phyloP scores from a whole-genome alignment of 2,329 filamentous ascomycete species.

The Penicillium sclerotigenum region DNA sequence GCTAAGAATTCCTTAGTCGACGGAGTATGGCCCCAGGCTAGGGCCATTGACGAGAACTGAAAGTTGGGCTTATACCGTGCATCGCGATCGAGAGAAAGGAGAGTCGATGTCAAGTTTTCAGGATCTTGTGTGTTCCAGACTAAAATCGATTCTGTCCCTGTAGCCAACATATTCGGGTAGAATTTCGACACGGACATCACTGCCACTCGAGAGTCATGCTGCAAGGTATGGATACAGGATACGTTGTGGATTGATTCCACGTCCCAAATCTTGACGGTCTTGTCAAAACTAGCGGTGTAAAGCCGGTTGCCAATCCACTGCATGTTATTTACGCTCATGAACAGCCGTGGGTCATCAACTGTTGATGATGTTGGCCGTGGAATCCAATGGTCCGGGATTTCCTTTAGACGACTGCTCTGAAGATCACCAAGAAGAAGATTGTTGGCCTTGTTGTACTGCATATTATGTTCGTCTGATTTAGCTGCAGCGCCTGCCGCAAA shows the following conservation, averaged over 20 bases:
- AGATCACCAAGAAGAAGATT: conserved; percentile 56
- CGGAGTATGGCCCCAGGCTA: conserved; percentile 48
- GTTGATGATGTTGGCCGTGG: conserved; percentile 42
- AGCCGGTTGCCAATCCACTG: conserved; percentile 50
- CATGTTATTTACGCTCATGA: conserved; percentile 55
- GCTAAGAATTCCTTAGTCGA: conserved; percentile 47
- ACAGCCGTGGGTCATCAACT: conserved; percentile 52
- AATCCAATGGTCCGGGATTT: conserved; percentile 54
- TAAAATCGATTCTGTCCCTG: conserved; percentile 42
- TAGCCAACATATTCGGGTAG: conserved; percentile 45
- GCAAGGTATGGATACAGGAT: conserved; percentile 36
- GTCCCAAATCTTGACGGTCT: conserved; percentile 57
- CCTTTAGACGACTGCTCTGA: conserved; percentile 42
- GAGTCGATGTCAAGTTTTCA: conserved; percentile 20
- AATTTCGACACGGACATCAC: conserved; percentile 49
- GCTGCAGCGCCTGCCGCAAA: conserved; percentile 59
- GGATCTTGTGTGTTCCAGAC: conserved; percentile 38
- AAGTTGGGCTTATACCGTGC: conserved; percentile 29
- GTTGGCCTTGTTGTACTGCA: conserved; percentile 59
- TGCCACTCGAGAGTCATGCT: conserved; percentile 50
- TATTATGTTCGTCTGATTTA: conserved; percentile 53
- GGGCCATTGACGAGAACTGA: conserved; percentile 43
- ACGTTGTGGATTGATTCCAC: conserved; percentile 27
- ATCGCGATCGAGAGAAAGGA: conserved; percentile 25
- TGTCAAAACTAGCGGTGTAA: conserved; percentile 56